Evolutionary conservation across 306 rosid species (phyloP), one percentile per base, ranked within the genome.

Genomic region (Citrullus mucosospermus): DNA sequence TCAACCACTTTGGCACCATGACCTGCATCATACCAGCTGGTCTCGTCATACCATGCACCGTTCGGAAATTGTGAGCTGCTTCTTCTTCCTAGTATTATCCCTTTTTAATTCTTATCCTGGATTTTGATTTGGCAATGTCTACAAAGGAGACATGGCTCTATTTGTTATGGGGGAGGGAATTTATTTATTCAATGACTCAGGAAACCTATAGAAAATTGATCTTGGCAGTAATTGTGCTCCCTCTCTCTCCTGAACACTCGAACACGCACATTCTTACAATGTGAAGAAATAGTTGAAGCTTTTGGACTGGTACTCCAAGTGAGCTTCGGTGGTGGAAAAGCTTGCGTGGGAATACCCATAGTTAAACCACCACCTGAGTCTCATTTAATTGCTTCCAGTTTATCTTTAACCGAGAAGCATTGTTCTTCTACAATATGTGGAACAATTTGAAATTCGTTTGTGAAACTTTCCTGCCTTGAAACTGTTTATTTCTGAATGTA

Each of bases 1-100:
- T 56, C 99, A 93, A 76, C 99, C 99, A 69, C 80, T 92, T 69
- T 96, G 99, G 99, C 98, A 96, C 85, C 98, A 88, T 82, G 96
- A 91, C 86, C 84, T 91, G 63, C 98, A 92, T 77, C 97, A 93
- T 84, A 86, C 93, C 78, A 95, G 97, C 82, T 93, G 98, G 99
- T 84, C 98, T 84, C 97, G 99, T 48, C 99, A 93, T 86, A 90
- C 85, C 89, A 89, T 96, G 90, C 96, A 92, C 75, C 99, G 99
- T 65, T 89, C 99, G 57, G 99, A 96, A 90, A 88, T 96, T 9
- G 99, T 96, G 81, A 91, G 98, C 80, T 22, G n/a, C 76, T 70
- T 13, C 67, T 13, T 61, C 12, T 44, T 61, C 1, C 0, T 58
- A 2, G 11, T 48, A 48, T 48, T 11, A 48, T 48, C 66, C 28